Evolutionary conservation across 306 rosid genomes (phyloP).

Genomic region (Quercus alba): DNA sequence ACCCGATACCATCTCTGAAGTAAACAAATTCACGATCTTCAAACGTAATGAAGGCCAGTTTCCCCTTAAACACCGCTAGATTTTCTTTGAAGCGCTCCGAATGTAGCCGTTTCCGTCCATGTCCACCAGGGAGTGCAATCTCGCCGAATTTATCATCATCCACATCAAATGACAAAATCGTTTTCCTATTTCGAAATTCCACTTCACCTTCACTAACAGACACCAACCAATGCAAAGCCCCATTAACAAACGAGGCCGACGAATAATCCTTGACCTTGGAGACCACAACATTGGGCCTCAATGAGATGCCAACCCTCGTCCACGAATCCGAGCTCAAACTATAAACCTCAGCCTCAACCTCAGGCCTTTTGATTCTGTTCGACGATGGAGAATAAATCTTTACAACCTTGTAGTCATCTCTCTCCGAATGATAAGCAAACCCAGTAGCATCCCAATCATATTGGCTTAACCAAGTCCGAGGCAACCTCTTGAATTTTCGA

Average conservation of each 20-base stretch:
- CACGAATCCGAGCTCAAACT: background rate
- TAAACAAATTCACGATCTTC: rapidly evolving
- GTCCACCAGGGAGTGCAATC: background rate
- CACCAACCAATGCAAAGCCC: background rate
- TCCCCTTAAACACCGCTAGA: background rate
- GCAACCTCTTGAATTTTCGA: too few relatives aligned
- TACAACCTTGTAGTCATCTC: too few relatives aligned
- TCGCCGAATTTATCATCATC: background rate
- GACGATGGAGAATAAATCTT: too few relatives aligned
- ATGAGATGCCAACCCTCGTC: too few relatives aligned
- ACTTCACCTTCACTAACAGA: too few relatives aligned
- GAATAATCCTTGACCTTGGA: background rate
- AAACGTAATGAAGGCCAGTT: background rate
- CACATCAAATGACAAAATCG: background rate
- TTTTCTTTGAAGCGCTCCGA: too few relatives aligned
- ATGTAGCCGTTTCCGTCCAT: too few relatives aligned
- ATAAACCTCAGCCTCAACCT: background rate
- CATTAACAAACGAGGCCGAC: background rate
- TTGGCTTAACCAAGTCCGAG: too few relatives aligned
- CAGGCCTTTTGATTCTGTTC: too few relatives aligned
- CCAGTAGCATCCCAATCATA: too few relatives aligned
- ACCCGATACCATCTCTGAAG: background rate
- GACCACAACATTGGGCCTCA: background rate
- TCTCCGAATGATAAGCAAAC: too few relatives aligned
- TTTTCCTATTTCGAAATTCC: too few relatives aligned